phyloP scores from a whole-genome alignment of 1,139 yeast genomes.

The Diutina mesorugosa region DNA sequence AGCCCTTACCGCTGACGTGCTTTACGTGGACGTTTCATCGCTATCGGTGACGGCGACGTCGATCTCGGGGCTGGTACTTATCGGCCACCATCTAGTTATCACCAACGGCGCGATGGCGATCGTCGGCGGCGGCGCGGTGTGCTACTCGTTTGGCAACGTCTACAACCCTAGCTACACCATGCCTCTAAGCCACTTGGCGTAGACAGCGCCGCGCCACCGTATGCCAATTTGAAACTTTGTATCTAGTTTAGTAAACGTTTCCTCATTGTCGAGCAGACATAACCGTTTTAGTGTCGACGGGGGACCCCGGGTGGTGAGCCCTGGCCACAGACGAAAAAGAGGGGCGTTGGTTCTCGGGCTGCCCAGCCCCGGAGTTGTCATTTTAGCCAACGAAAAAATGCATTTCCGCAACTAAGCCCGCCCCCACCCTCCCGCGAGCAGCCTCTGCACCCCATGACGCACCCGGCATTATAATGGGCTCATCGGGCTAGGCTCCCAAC shows the following conservation, averaged over 20 bases:
- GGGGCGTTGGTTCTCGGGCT: neutral
- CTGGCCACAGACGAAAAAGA: too few relatives aligned
- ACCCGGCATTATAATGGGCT: neutral
- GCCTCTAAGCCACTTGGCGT: neutral
- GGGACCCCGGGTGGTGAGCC: too few relatives aligned
- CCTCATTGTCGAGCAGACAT: too few relatives aligned
- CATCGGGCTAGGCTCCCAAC: neutral
- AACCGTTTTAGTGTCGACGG: too few relatives aligned
- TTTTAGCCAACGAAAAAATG: neutral
- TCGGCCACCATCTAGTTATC: conserved; percentile 40
- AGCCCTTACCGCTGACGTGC: conserved; percentile 10
- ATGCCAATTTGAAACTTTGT: too few relatives aligned
- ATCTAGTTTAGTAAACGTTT: too few relatives aligned
- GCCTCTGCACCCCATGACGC: neutral
- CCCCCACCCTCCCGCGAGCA: neutral
- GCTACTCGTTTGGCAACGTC: conserved; percentile 71
- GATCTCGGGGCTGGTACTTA: conserved; percentile 36
- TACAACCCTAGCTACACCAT: conserved; percentile 25
- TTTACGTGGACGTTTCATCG: conserved; percentile 17
- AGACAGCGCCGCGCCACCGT: neutral
- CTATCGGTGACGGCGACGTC: conserved; percentile 14
- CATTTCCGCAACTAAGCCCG: neutral
- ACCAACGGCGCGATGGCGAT: conserved; percentile 8
- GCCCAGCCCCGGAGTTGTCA: neutral
- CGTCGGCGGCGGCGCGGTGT: conserved; percentile 71